Evolutionary conservation across 768 basidiomycete genomes (phyloP).

Genomic region (Pleurotus cornucopiae): DNA sequence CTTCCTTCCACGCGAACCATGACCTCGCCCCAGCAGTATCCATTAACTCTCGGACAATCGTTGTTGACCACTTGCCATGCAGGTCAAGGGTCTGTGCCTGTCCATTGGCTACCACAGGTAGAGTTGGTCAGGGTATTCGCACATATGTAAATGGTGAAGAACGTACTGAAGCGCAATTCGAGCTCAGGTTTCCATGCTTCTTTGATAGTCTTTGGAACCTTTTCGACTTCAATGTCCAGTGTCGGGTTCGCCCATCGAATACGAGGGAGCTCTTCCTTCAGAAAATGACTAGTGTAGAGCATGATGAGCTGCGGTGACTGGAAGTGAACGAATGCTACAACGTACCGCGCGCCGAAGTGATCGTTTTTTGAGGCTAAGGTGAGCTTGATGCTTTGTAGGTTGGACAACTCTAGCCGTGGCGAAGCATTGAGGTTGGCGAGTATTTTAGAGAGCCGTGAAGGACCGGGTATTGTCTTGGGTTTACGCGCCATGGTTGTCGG

Average conservation of each 20-base stretch:
- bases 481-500: constrained; percentile 16
- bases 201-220: constrained; percentile 43
- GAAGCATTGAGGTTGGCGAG: constrained; percentile 44
- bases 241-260: constrained; percentile 76
- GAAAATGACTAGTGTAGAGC: constrained; percentile 56
- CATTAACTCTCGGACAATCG: constrained; percentile 70
- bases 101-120: constrained; percentile 42
- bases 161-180: constrained; percentile 61
- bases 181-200: constrained; percentile 63
- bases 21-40: constrained; percentile 54
- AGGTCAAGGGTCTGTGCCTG: constrained; percentile 44
- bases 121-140: background rate
- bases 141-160: background rate
- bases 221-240: constrained; percentile 56
- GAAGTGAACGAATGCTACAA: constrained; percentile 1
- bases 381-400: constrained; percentile 49
- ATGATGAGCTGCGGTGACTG: background rate
- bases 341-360: constrained; percentile 73
- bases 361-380: constrained; percentile 60
- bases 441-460: constrained; percentile 53
- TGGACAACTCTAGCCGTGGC: constrained; percentile 46
- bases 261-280: constrained; percentile 73
- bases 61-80: constrained; percentile 64
- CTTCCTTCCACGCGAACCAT: constrained; percentile 54
- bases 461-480: constrained; percentile 25